Evolutionary conservation across 164 flowering plant genomes (phyloP).

Genomic region (Piper betle): DNA sequence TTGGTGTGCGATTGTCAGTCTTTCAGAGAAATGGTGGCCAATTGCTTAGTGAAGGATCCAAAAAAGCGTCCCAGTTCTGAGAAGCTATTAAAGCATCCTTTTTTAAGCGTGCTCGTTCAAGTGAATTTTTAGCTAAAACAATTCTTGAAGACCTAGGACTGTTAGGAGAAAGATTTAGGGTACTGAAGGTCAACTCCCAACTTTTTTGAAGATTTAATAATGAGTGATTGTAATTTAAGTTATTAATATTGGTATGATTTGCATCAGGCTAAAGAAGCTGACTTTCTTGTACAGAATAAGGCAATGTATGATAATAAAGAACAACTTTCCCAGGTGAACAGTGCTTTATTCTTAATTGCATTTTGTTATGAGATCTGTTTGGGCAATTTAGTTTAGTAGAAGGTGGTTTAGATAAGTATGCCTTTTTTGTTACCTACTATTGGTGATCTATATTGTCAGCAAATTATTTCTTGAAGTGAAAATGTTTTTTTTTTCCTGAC

Average conservation of each 20-base stretch:
- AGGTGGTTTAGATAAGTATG: not conserved
- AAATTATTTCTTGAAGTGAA: not conserved
- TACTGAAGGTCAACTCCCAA: slow-evolving; percentile 50
- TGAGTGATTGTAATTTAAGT: not conserved
- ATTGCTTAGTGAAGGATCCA: slow-evolving; percentile 96
- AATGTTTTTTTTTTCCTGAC: slow-evolving; percentile 17
- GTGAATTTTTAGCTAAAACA: slow-evolving; percentile 47
- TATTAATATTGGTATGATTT: no score
- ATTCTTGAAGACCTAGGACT: slow-evolving; percentile 70
- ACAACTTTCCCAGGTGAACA: slow-evolving; percentile 70
- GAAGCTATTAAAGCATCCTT: slow-evolving; percentile 79
- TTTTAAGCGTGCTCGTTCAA: slow-evolving; percentile 68
- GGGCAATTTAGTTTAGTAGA: not conserved
- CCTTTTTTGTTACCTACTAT: not conserved
- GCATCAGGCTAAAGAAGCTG: slow-evolving; percentile 74
- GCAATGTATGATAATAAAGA: slow-evolving; percentile 64
- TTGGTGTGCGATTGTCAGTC: slow-evolving; percentile 34
- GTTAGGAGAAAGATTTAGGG: slow-evolving; percentile 79
- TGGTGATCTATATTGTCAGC: not conserved
- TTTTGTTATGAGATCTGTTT: not conserved
- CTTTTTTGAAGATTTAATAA: not conserved
- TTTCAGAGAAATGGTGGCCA: slow-evolving; percentile 69
- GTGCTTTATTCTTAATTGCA: not conserved
- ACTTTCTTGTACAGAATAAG: slow-evolving; percentile 65
- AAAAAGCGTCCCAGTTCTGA: slow-evolving; percentile 86